phyloP scores from a whole-genome alignment of 345 rosid species.

The Brassica carinata region DNA sequence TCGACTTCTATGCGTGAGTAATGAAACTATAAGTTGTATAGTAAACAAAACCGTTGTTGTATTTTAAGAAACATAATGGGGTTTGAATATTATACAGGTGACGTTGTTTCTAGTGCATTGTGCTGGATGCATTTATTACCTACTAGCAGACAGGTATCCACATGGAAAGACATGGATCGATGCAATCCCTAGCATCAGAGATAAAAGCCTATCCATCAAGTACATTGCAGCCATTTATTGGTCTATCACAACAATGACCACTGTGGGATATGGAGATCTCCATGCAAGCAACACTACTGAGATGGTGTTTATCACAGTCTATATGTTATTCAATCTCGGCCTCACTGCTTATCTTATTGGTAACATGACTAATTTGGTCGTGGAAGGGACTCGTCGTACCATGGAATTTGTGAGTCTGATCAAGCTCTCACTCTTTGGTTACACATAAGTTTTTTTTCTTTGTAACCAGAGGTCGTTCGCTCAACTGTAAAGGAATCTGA shows the following conservation, averaged over 20 bases:
- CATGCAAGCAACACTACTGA: conserved; percentile 85
- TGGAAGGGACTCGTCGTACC: conserved; percentile 94
- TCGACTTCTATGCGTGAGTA: conserved; percentile 68
- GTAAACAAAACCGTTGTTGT: background rate
- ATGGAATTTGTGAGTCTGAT: conserved; percentile 80
- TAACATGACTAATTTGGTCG: conserved; percentile 94
- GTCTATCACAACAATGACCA: conserved; percentile 97
- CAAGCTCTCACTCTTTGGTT: background rate
- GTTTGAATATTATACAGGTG: conserved; percentile 50
- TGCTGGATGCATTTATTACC: conserved; percentile 82
- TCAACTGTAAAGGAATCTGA: no score
- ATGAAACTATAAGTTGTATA: background rate
- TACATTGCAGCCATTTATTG: conserved; percentile 85
- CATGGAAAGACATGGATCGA: conserved; percentile 86
- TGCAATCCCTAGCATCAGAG: conserved; percentile 66
- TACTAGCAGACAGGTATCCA: conserved; percentile 81
- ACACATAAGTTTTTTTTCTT: background rate
- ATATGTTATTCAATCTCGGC: conserved; percentile 95
- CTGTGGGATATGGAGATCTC: conserved; percentile 95
- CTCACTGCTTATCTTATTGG: conserved; percentile 87
- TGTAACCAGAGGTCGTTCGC: no score
- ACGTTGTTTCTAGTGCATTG: conserved; percentile 77
- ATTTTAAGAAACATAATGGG: conserved; percentile 17
- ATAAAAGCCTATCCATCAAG: conserved; percentile 66
- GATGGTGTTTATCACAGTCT: conserved; percentile 75